Conservation (phyloP, 2,329 filamentous ascomycete genomes). For the Cladosporium sp. region DNA sequence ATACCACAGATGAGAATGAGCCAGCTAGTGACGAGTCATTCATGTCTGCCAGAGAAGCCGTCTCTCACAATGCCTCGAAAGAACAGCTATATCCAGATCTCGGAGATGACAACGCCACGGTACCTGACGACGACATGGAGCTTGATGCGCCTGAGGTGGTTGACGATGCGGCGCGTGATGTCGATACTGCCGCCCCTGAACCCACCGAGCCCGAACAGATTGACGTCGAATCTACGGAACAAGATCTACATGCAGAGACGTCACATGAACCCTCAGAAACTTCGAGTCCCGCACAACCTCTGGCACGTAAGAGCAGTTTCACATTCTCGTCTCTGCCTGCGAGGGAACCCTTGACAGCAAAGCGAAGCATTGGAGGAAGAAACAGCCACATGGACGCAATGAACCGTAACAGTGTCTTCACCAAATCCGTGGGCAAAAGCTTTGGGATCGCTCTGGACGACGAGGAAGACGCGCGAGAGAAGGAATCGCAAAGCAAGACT, state of each 20-base stretch:
- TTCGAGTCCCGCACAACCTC: constrained; percentile 70
- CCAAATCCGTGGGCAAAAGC: constrained; percentile 65
- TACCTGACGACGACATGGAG: constrained; percentile 17
- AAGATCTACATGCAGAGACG: constrained; percentile 30
- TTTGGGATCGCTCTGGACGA: constrained; percentile 54
- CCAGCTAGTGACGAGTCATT: constrained; percentile 41
- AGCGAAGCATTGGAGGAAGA: constrained; percentile 74
- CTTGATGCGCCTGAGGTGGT: constrained; percentile 25
- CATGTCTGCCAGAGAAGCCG: constrained; percentile 45
- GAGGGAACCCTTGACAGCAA: constrained; percentile 76
- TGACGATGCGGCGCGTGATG: constrained; percentile 33
- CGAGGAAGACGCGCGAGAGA: constrained; percentile 40
- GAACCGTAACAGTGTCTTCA: constrained; percentile 65
- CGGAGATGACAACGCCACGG: constrained; percentile 29
- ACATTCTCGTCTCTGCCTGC: constrained; percentile 92
- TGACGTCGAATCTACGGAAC: constrained; percentile 36
- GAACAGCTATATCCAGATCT: constrained; percentile 23
- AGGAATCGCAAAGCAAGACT: constrained; percentile 62
- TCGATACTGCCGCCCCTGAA: constrained; percentile 33
- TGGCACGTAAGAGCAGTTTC: constrained; percentile 88
- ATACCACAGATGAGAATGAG: constrained; percentile 22
- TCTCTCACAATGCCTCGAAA: constrained; percentile 25
- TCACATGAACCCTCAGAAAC: constrained; percentile 55
- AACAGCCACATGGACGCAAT: constrained; percentile 68
- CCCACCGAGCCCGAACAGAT: constrained; percentile 33